Evolutionary conservation across 2,329 filamentous ascomycete species (phyloP).

Genomic region (Myriosclerotinia duriaeana): DNA sequence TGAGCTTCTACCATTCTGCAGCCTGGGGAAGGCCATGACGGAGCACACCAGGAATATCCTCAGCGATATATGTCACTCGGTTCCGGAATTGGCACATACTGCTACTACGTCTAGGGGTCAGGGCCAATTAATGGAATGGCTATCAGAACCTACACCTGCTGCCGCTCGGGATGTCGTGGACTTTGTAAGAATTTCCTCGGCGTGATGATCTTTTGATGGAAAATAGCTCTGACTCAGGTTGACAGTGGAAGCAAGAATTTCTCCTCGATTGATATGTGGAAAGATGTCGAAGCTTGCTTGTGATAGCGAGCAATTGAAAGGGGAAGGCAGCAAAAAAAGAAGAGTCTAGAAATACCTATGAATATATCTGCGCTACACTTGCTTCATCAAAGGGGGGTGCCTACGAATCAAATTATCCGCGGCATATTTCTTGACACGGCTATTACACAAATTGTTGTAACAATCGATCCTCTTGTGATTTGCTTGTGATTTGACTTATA

Average conservation of each 20-base stretch:
- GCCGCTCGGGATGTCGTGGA: constrained; percentile 35
- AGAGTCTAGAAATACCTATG: neutral
- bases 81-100: constrained; percentile 35
- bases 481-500: neutral
- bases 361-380: neutral
- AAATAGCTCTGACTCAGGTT: neutral
- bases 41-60: constrained; percentile 40
- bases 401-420: no score
- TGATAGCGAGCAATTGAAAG: neutral
- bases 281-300: neutral
- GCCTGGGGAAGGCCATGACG: constrained; percentile 33
- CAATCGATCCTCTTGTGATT: neutral
- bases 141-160: constrained; percentile 29
- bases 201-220: neutral
- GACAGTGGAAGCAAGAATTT: constrained; percentile 22
- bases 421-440: neutral
- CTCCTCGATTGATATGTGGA: constrained; percentile 26
- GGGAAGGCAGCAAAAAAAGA: no score
- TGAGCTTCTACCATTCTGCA: constrained; percentile 38
- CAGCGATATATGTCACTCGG: constrained; percentile 37
- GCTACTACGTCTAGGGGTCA: constrained; percentile 34
- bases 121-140: constrained; percentile 30
- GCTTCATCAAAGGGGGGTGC: neutral
- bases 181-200: constrained; percentile 28
- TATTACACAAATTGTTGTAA: neutral